Base-by-base conservation (phyloP, 2,329 filamentous ascomycete genomes). In the Talaromyces sp. region DNA sequence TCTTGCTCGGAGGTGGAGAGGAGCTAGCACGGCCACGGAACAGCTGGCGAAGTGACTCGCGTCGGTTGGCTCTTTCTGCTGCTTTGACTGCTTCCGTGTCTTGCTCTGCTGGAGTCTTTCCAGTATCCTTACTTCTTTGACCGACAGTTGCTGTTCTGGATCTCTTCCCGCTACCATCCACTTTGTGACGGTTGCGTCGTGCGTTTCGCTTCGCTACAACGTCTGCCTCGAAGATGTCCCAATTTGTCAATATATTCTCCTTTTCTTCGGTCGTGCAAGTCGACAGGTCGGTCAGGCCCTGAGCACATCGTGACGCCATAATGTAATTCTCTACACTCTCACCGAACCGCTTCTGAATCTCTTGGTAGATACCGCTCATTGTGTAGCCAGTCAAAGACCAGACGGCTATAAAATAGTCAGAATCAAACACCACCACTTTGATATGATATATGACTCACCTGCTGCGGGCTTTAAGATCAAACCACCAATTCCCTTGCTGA, bases 401-500 rank as follows among this genome's bases (percentile, higher is more conserved):
- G 16, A 90, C 74, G 5, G 83, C 86, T 82, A 63, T 28, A 42
- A 21, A 2, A 61, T 33, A 58, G 25, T 42, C n/a, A 48, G 9
- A 23, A 35, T 11, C 28, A 39, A 14, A 3, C 23, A 8, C 31
- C 50, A 6, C n/a, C n/a, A 21, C 14, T 5, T 57, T 1, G 7
- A 42, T 12, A 12, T 40, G n/a, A 8, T 18, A n/a, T 18, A 8
- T 56, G 16, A 75, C 83, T 76, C 75, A 87, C 87, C 91, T 64
- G 90, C 91, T 62, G 88, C 85, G n/a, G 92, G 90, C 72, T 96
- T 96, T 21, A 95, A 77, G 1, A 95, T 81, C 1, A 96, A 73
- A 0, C 93, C 93, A 4, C 91, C 91, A 42, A 96, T 84, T 0
- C 92, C 93, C 71, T 91, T 95, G 0, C 89, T 92, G 50, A 96